Base-by-base conservation (phyloP, 1,284 basidiomycete species). In the Pseudomicrostroma phylloplanum region DNA sequence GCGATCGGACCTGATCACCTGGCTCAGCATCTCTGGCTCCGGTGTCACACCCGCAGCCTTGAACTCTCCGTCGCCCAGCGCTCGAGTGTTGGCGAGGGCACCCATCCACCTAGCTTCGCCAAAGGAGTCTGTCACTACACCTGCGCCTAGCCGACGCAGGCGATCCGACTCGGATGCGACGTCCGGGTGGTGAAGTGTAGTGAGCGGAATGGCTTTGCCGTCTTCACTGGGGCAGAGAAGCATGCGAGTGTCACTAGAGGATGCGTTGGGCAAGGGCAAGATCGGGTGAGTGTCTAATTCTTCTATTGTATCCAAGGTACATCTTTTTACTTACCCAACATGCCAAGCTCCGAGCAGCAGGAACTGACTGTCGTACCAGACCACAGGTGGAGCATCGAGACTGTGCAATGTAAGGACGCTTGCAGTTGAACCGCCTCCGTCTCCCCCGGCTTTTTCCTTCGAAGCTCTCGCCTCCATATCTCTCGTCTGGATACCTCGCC, bases 31-130 rank as follows among this genome's bases (percentile, higher is more conserved):
- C 54, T 55, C 25, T 39, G 96, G 94, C 80, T 98, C 94, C 36
- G 90, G 89, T 0, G 94, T 97, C 4, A 98, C 69, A 53, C 73
- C 54, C 9, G 25, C 54, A 26, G 54, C 54, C 36, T 55, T 97
- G 83, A 86, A 97, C 65, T 87, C 85, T 40, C 91, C 84, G 76
- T 98, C 96, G 39, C 94, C 94, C 59, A 98, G 85, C 86, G 90
- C 89, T 78, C 94, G 83, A 9, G 96, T 97, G 73, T 97, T 98
- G 53, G 89, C 91, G 21, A 98, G 82, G 1, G 88, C 90, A 8
- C 94, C 94, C 88, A 96, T 96, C 92, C 92, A 97, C 49, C 92
- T 83, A 49, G 88, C 87, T 82, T 98, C 94, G 40, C 96, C 94
- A 75, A 92, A 98, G 3, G 90, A 92, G 79, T 98, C 94, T 4